These are phyloP conservation scores for Trichoderma hamatum DNA, from an alignment of 2,329 filamentous ascomycete genomes.

Conservation along the genomic window DNA sequence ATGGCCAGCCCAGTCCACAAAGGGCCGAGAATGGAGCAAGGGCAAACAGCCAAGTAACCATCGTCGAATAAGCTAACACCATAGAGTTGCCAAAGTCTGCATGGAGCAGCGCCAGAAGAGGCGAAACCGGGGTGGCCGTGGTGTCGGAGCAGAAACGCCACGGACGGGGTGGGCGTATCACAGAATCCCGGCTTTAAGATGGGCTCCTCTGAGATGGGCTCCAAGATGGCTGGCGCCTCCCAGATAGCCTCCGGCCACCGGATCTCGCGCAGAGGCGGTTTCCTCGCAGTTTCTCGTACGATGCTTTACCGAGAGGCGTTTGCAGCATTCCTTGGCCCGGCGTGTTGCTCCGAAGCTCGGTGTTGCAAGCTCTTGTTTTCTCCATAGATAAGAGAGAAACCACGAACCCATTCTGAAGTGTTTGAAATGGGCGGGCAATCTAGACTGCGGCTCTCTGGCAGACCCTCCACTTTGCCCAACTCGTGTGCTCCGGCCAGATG, in stretches of 20 bases:
- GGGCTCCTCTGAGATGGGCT: not conserved
- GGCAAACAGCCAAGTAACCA: not conserved
- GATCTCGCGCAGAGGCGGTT: not conserved
- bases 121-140: slow-evolving; percentile 19
- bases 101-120: slow-evolving; percentile 6
- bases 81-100: slow-evolving; percentile 15
- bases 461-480: slow-evolving; percentile 13
- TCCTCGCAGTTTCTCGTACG: not conserved
- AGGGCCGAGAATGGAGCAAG: slow-evolving; percentile 24
- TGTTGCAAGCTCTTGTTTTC: not conserved
- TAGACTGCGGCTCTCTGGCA: not conserved
- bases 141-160: slow-evolving; percentile 18
- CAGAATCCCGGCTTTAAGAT: not conserved
- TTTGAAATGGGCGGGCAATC: slow-evolving; percentile 2
- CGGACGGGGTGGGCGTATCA: slow-evolving; percentile 17
- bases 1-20: slow-evolving; percentile 12
- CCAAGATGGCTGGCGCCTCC: not conserved
- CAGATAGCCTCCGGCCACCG: slow-evolving; percentile 10
- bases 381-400: slow-evolving; percentile 16
- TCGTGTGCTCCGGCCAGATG: not conserved
- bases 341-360: slow-evolving; percentile 6
- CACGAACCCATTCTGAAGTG: not conserved
- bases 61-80: slow-evolving; percentile 3
- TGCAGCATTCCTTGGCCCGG: not conserved
- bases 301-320: not conserved